Conservation (phyloP, 1,139 yeast species). For the Saccharomyces hybrid region DNA sequence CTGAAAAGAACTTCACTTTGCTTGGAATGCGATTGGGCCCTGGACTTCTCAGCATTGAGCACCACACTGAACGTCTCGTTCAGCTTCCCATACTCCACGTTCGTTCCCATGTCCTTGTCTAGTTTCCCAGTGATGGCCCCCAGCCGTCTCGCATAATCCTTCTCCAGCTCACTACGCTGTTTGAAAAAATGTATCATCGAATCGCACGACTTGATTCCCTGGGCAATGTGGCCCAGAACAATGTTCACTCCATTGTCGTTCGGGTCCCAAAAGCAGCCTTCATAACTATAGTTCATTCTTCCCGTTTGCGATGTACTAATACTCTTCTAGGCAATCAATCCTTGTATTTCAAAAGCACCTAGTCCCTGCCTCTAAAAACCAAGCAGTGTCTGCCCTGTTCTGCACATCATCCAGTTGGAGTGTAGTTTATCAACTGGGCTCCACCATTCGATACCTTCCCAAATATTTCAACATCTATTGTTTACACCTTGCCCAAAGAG, state of each 20-base stretch:
- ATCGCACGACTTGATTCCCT: conserved; percentile 25
- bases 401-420: background rate
- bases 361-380: background rate
- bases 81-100: conserved; percentile 20
- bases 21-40: conserved; percentile 28
- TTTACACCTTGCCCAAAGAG: background rate
- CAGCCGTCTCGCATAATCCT: conserved; percentile 29
- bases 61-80: conserved; percentile 13
- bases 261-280: conserved; percentile 32
- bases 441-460: background rate
- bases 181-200: conserved; percentile 24
- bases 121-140: conserved; percentile 28
- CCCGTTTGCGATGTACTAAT: background rate
- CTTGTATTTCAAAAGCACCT: no score
- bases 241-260: conserved; percentile 29
- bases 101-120: conserved; percentile 14
- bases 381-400: background rate
- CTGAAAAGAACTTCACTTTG: conserved; percentile 26
- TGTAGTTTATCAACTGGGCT: background rate
- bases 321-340: background rate
- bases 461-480: background rate
- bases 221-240: conserved; percentile 24
- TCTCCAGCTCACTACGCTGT: conserved; percentile 27
- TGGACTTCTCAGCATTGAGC: conserved; percentile 18
- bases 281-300: conserved; percentile 21